Percentiles rank a stretch among this genome's conserved stretches.
These are phyloP conservation scores for Phytomonas sp. DNA, from an alignment of 208 protist species.

Conservation along the genomic window DNA sequence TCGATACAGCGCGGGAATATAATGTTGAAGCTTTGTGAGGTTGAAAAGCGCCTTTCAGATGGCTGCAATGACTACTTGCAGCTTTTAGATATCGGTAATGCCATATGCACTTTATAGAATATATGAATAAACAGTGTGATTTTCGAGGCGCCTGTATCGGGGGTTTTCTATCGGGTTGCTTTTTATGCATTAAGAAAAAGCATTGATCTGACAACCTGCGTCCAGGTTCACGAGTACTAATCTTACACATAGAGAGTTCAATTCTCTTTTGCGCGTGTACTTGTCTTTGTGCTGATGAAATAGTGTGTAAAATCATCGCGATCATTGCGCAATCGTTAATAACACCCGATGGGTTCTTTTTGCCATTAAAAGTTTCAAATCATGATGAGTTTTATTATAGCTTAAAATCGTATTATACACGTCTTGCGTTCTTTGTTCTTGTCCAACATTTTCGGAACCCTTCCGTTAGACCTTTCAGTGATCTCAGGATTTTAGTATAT, in stretches of 20 bases:
- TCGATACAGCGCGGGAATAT: conserved; percentile 46
- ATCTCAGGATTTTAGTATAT: not conserved
- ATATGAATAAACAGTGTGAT: not conserved
- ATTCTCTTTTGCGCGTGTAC: not conserved
- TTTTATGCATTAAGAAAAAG: not conserved
- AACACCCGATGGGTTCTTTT: not conserved
- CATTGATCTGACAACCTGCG: not conserved
- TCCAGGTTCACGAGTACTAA: not conserved
- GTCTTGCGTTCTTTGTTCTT: not conserved
- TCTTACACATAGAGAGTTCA: not conserved
- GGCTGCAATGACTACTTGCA: conserved; percentile 83
- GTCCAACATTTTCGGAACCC: not conserved
- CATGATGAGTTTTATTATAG: not conserved
- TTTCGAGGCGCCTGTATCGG: not conserved
- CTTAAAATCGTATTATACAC: not conserved
- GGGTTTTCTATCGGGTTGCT: not conserved
- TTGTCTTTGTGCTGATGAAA: not conserved
- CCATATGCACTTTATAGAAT: conserved; percentile 23
- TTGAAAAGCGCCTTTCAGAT: conserved; percentile 68
- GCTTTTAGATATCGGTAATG: conserved; percentile 72
- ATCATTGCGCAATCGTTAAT: not conserved
- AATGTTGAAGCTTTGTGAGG: conserved; percentile 71
- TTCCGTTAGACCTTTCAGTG: not conserved
- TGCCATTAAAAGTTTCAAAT: not conserved
- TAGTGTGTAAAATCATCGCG: not conserved